Conservation (phyloP, 2,329 filamentous ascomycete genomes). For the Fusarium poae region DNA sequence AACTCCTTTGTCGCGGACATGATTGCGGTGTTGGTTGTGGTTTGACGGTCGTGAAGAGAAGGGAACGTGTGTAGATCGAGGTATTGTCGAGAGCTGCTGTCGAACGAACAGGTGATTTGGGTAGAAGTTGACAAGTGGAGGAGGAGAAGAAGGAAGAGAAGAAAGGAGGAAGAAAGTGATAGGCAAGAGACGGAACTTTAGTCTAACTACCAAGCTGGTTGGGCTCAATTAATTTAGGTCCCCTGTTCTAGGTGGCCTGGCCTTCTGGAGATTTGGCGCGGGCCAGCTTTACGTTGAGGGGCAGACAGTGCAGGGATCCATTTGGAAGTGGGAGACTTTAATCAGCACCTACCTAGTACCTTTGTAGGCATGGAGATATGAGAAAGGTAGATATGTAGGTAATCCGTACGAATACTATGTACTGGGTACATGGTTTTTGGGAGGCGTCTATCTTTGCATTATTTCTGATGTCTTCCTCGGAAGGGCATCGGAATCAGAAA, state of each 20-base stretch:
- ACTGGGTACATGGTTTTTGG: constrained; percentile 6
- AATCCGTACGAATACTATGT: constrained; percentile 20
- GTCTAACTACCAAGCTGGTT: constrained; percentile 11
- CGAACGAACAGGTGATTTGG: constrained; percentile 17
- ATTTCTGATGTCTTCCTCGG: constrained; percentile 20
- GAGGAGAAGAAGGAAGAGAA: constrained; percentile 18
- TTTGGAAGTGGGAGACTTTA: not conserved
- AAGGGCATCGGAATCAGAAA: constrained; percentile 23
- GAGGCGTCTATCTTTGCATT: constrained; percentile 19
- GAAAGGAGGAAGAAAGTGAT: constrained; percentile 28
- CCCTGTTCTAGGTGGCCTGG: constrained; percentile 37
- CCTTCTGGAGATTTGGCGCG: constrained; percentile 36
- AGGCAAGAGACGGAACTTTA: constrained; percentile 21
- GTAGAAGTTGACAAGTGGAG: constrained; percentile 14
- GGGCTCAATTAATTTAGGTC: constrained; percentile 39
- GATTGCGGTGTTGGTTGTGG: constrained; percentile 36
- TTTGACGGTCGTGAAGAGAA: constrained; percentile 27
- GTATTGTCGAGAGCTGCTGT: constrained; percentile 29
- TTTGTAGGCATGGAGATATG: not conserved
- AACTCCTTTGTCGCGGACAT: constrained; percentile 62
- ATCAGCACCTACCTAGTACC: not conserved
- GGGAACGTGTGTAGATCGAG: constrained; percentile 15
- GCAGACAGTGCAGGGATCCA: constrained; percentile 10
- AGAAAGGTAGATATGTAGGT: not conserved
- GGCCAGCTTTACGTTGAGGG: constrained; percentile 12